Conservation (phyloP, 768 basidiomycete genomes). For the Russula sp. region DNA sequence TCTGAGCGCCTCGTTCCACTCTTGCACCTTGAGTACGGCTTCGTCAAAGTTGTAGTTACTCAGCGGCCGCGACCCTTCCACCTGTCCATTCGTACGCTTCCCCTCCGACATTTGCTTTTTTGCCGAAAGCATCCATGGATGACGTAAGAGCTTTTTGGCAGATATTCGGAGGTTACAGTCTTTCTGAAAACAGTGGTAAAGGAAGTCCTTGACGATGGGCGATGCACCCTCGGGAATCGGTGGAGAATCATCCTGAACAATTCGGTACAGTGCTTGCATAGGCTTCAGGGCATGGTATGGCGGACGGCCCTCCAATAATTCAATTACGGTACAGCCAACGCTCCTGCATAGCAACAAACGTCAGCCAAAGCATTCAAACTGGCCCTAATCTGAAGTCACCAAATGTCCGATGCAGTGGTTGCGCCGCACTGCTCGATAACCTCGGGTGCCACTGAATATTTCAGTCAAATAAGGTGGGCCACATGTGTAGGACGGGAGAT, state of each 20-base stretch:
- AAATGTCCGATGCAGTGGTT: slow-evolving; percentile 95
- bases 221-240: slow-evolving; percentile 95
- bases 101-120: slow-evolving; percentile 59
- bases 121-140: slow-evolving; percentile 94
- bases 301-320: slow-evolving; percentile 85
- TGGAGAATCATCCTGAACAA: slow-evolving; percentile 96
- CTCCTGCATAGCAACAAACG: slow-evolving; percentile 40
- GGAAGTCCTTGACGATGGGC: slow-evolving; percentile 92
- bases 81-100: slow-evolving; percentile 34
- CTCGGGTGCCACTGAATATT: slow-evolving; percentile 84
- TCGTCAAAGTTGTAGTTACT: slow-evolving; percentile 91
- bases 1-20: slow-evolving; percentile 97
- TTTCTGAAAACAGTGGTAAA: slow-evolving; percentile 98
- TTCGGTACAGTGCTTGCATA: slow-evolving; percentile 97
- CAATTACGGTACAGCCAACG: slow-evolving; percentile 97
- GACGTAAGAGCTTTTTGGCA: slow-evolving; percentile 85
- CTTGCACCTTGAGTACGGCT: slow-evolving; percentile 90
- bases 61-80: slow-evolving; percentile 39
- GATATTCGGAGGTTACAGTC: slow-evolving; percentile 92
- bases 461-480: neutral
- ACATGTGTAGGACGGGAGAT: neutral
- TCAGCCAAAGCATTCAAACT: neutral
- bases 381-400: slow-evolving; percentile 42
- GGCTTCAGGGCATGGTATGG: slow-evolving; percentile 95
- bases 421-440: slow-evolving; percentile 98